phyloP scores from a whole-genome alignment of 352 stramenopile species.

The Ophiocytium majus region DNA sequence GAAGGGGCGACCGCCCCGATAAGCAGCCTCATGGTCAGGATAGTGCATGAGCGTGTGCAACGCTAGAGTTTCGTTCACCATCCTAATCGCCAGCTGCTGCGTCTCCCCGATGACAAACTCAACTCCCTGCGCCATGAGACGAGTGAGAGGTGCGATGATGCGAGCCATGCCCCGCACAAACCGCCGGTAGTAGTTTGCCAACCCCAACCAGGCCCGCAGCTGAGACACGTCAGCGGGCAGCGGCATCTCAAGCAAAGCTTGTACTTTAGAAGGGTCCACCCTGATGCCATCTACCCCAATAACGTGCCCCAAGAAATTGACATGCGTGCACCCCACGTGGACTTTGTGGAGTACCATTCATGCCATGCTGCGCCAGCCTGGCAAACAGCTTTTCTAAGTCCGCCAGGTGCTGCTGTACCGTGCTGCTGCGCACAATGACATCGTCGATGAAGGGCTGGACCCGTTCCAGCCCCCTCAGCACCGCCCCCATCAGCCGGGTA shows the following conservation, averaged over 20 bases:
- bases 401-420: neutral
- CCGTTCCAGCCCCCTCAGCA: neutral
- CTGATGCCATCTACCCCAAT: neutral
- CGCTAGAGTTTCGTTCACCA: neutral
- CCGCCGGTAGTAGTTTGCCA: neutral
- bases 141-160: neutral
- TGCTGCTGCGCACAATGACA: neutral
- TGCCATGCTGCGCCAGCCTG: neutral
- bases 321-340: neutral
- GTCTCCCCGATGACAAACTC: neutral
- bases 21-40: neutral
- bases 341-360: neutral
- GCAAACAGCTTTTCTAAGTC: neutral
- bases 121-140: neutral
- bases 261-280: neutral
- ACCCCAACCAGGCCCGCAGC: neutral
- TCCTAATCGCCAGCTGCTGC: neutral
- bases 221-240: neutral
- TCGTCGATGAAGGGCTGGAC: neutral
- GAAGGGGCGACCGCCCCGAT: neutral
- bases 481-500: neutral
- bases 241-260: neutral
- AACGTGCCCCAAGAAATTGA: slow-evolving; percentile 10
- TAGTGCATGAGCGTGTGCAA: neutral
- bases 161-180: neutral